phyloP scores from a whole-genome alignment of 2,329 filamentous ascomycete species.

The Fusarium circinatum region DNA sequence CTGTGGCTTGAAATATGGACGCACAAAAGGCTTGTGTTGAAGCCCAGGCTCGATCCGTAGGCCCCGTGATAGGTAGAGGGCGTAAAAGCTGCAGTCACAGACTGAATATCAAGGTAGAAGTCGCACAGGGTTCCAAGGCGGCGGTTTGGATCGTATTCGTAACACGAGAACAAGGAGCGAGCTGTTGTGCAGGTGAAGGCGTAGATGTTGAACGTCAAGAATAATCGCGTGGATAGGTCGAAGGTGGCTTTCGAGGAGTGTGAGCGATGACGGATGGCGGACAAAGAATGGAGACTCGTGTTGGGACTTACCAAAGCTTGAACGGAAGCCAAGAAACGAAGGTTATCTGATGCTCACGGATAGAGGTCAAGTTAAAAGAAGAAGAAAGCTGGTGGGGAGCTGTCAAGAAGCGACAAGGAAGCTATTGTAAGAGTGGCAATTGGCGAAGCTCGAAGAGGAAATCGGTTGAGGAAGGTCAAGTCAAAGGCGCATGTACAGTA shows the following conservation, averaged over 20 bases:
- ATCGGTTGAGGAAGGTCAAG: conserved; percentile 35
- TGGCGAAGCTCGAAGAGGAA: conserved; percentile 26
- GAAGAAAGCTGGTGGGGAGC: conserved; percentile 25
- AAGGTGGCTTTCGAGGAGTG: conserved; percentile 25
- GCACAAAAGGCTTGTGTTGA: conserved; percentile 5
- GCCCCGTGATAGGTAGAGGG: conserved; percentile 16
- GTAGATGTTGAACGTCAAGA: conserved; percentile 33
- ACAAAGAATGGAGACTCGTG: conserved; percentile 37
- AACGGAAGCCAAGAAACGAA: conserved; percentile 28
- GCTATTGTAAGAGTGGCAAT: conserved; percentile 34
- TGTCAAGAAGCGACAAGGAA: conserved; percentile 26
- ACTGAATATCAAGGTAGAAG: conserved; percentile 31
- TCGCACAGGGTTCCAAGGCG: conserved; percentile 37
- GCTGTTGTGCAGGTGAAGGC: conserved; percentile 32
- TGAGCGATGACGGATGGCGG: conserved; percentile 41
- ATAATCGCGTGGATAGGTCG: conserved; percentile 34
- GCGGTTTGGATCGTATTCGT: conserved; percentile 33
- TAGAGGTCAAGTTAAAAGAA: conserved; percentile 16
- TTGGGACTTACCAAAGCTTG: conserved; percentile 42
- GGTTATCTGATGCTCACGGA: conserved; percentile 9
- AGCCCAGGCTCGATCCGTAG: conserved; percentile 16
- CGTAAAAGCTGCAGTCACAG: conserved; percentile 20
- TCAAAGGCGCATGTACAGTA: neutral
- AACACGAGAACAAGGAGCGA: conserved; percentile 34
- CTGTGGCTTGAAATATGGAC: neutral